A percentile compares a stretch with the other conserved stretches of the same genome.
Conservation (phyloP, 106 monocot genomes). For the Acorus calamus region DNA sequence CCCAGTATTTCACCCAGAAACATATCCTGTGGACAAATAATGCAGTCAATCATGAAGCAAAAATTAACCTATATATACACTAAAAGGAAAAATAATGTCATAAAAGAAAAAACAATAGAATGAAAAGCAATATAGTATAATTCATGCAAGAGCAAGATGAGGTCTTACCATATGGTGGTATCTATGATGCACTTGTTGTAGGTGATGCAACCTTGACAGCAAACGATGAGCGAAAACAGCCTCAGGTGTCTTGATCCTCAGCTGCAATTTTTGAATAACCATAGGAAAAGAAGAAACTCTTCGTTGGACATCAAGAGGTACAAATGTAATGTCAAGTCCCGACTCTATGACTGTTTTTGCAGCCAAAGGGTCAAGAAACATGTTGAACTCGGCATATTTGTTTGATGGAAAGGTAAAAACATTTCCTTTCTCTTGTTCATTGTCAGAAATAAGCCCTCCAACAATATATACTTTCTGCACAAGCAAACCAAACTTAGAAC, state of each 20-base stretch:
- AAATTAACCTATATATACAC: not conserved
- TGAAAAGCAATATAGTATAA: not conserved
- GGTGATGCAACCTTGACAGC: slow-evolving; percentile 36
- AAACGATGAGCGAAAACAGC: slow-evolving; percentile 31
- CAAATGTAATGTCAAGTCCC: slow-evolving; percentile 44
- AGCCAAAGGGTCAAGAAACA: slow-evolving; percentile 88
- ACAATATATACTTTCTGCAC: slow-evolving; percentile 66
- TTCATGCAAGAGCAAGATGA: not conserved
- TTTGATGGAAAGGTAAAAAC: slow-evolving; percentile 66
- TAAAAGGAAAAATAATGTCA: not conserved
- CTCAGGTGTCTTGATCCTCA: slow-evolving; percentile 43
- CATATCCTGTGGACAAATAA: slow-evolving; percentile 39
- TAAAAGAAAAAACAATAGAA: slow-evolving; percentile 1
- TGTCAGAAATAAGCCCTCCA: slow-evolving; percentile 50
- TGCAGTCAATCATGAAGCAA: not conserved
- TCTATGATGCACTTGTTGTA: slow-evolving; percentile 26
- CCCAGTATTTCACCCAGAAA: slow-evolving; percentile 87
- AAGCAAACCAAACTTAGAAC: not conserved
- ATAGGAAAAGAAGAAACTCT: slow-evolving; percentile 37
- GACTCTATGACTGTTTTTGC: slow-evolving; percentile 64
- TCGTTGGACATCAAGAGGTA: slow-evolving; percentile 58
- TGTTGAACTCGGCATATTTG: slow-evolving; percentile 75
- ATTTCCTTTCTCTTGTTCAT: slow-evolving; percentile 41
- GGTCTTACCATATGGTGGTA: slow-evolving; percentile 58
- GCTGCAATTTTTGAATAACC: slow-evolving; percentile 22